Conservation (phyloP, 768 basidiomycete species). For the Hypholoma sublateritium region DNA sequence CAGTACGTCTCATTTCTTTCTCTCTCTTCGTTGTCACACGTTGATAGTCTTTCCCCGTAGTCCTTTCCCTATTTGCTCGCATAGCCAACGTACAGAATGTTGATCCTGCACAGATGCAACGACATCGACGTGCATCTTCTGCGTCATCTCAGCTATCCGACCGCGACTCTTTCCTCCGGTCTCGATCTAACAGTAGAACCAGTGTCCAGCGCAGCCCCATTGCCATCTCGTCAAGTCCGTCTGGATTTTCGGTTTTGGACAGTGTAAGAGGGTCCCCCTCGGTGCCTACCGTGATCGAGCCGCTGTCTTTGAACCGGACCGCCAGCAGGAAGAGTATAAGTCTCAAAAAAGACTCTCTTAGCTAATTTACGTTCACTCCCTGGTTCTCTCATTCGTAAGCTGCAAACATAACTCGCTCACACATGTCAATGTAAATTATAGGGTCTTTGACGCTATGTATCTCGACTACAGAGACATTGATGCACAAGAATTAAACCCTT, state of each 20-base stretch:
- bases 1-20: slow-evolving; percentile 44
- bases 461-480: no score
- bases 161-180: slow-evolving; percentile 35
- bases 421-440: no score
- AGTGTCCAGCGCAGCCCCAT: slow-evolving; percentile 34
- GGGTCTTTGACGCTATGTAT: no score
- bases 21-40: not conserved
- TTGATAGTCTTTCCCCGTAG: slow-evolving; percentile 31
- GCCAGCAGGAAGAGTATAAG: slow-evolving; percentile 20
- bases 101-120: slow-evolving; percentile 77
- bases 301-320: slow-evolving; percentile 19
- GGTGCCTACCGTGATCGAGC: slow-evolving; percentile 14
- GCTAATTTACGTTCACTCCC: not conserved
- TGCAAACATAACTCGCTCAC: no score
- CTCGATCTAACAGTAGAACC: slow-evolving; percentile 42
- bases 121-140: slow-evolving; percentile 78
- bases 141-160: slow-evolving; percentile 57
- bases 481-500: no score
- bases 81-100: slow-evolving; percentile 71
- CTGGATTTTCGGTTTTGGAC: slow-evolving; percentile 25
- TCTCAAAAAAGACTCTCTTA: slow-evolving; percentile 15
- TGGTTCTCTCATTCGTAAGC: no score
- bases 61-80: slow-evolving; percentile 77
- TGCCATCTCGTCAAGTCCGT: slow-evolving; percentile 29
- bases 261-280: slow-evolving; percentile 21